A percentile compares a stretch with the other conserved stretches of the same genome.
Conservation (phyloP, 2,329 filamentous ascomycete species). For the Calonectria honghensis region DNA sequence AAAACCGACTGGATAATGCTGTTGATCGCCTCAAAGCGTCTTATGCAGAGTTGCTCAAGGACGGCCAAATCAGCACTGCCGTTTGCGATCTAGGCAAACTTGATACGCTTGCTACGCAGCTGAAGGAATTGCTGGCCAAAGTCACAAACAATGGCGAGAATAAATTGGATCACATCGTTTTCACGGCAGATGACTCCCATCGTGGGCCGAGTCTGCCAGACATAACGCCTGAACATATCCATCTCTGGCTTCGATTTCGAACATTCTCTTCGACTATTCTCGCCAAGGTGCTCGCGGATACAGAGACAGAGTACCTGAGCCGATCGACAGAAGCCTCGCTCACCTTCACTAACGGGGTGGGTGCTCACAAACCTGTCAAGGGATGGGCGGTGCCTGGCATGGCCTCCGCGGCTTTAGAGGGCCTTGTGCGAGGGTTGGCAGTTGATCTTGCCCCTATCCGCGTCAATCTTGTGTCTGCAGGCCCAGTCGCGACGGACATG, state of each 20-base stretch:
- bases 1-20: neutral
- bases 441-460: conserved; percentile 3
- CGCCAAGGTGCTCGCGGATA: conserved; percentile 14
- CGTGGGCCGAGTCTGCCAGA: neutral
- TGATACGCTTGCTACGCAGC: neutral
- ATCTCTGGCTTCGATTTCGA: conserved; percentile 4
- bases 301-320: conserved; percentile 11
- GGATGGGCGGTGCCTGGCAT: conserved; percentile 4
- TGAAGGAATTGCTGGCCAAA: neutral
- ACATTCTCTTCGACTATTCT: conserved; percentile 7
- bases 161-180: conserved; percentile 18
- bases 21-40: neutral
- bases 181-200: conserved; percentile 1
- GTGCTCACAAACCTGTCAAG: conserved; percentile 8
- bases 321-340: conserved; percentile 5
- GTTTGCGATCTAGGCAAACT: conserved; percentile 2
- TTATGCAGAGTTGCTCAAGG: neutral
- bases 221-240: conserved; percentile 6
- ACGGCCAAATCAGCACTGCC: neutral
- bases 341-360: conserved; percentile 28
- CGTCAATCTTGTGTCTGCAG: conserved; percentile 7
- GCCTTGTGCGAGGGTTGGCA: neutral
- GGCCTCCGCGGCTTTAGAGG: conserved; percentile 4
- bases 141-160: conserved; percentile 6
- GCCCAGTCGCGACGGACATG: neutral